Base-by-base conservation (phyloP, 2,329 filamentous ascomycete species). In the Exophiala dermatitidis region DNA sequence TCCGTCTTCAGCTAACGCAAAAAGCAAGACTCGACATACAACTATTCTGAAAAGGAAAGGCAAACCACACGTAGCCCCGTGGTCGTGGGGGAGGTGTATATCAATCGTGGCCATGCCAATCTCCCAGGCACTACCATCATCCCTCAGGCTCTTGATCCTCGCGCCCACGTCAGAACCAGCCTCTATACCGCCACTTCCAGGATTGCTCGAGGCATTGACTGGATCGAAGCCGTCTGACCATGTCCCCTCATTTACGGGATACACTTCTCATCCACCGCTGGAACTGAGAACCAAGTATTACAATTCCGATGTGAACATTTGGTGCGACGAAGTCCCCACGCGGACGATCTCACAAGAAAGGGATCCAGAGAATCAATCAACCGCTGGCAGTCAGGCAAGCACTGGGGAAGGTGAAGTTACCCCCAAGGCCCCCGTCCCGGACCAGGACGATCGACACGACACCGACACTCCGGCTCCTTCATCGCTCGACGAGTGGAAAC, bases 321-420 rank as follows among this genome's bases (percentile, higher is more conserved):
- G 73, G 73, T 72, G 74, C 19, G 73, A 75, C 48, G 72, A 74
- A 58, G 65, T 75, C 8, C 69, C 71, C 1, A 52, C 31, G 0
- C 6, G 10, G 3, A 5, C 54, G n/a, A n/a, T 2, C 19, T 19
- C 19, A 19, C 19, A 19, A 19, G 19, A 19, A 19, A 19, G 19
- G 2, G 2, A 19, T 19, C 19, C 2, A 19, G 19, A 12, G 30
- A 1, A 28, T 44, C 19, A 7, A 42, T 3, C 28, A 8, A 5
- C 43, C 49, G 38, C 31, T n/a, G 26, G 9, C 40, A 30, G 28
- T 28, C 28, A 8, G 19, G 19, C 28, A 8, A 2, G 19, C 2
- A 2, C 19, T 19, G 19, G 19, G 19, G 19, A 19, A 1, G 19
- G 19, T 19, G 19, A 19, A n/a, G n/a, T n/a, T n/a, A n/a, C 31